Evolutionary conservation across 768 basidiomycete genomes (phyloP).

Genomic region (Trametes cinnabarina): DNA sequence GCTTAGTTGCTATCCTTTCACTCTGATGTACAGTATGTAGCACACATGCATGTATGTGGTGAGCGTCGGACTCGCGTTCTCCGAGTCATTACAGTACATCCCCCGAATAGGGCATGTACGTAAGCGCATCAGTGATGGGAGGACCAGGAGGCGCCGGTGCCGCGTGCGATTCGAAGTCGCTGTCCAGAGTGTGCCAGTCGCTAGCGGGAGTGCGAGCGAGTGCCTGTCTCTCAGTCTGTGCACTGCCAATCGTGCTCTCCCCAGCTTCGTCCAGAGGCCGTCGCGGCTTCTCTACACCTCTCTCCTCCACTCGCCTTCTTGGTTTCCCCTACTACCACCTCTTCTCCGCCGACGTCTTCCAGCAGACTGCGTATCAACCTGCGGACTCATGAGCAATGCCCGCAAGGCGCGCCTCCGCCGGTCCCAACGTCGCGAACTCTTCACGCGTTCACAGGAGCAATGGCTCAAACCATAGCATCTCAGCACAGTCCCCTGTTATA

Average conservation of each 20-base stretch:
- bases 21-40: too few relatives aligned
- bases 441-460: conserved; percentile 59
- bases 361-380: conserved; percentile 7
- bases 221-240: background rate
- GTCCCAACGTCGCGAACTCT: conserved; percentile 34
- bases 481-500: conserved; percentile 17
- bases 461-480: conserved; percentile 46
- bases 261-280: conserved; percentile 4
- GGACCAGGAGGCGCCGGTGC: background rate
- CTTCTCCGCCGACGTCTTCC: background rate
- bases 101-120: conserved; percentile 9
- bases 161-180: conserved; percentile 14
- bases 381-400: conserved; percentile 38
- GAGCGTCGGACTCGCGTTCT: too few relatives aligned
- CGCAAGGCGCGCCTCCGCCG: conserved; percentile 62
- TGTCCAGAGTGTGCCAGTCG: background rate
- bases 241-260: conserved; percentile 2
- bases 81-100: background rate
- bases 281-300: conserved; percentile 1
- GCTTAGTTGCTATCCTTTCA: too few relatives aligned
- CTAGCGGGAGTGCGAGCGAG: background rate
- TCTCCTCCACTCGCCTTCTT: conserved; percentile 1
- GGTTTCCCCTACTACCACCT: background rate
- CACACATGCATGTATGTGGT: too few relatives aligned
- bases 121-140: conserved; percentile 9